phyloP scores from a whole-genome alignment of 2,329 filamentous ascomycete genomes.

The Penicillium sp. region DNA sequence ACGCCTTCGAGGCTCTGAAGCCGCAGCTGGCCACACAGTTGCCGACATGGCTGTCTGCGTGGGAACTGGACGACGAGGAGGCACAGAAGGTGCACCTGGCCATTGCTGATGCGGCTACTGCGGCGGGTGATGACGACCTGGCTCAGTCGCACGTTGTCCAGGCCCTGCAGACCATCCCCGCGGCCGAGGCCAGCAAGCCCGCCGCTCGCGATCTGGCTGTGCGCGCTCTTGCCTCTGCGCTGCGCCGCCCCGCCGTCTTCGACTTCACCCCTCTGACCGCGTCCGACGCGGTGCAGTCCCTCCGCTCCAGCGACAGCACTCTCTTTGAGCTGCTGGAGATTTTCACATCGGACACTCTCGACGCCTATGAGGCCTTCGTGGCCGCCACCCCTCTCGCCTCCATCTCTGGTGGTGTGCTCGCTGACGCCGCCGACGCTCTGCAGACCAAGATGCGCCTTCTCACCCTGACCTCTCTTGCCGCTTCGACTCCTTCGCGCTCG shows the following conservation, averaged over 20 bases:
- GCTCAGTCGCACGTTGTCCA: constrained; percentile 70
- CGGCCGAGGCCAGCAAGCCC: constrained; percentile 52
- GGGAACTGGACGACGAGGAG: constrained; percentile 79
- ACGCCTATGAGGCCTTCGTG: constrained; percentile 94
- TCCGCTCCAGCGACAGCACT: constrained; percentile 76
- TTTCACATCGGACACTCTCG: constrained; percentile 88
- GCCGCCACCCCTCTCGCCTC: constrained; percentile 52
- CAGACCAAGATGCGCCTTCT: constrained; percentile 95
- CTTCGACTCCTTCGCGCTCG: constrained; percentile 76
- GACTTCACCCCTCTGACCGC: constrained; percentile 70
- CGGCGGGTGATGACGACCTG: constrained; percentile 73
- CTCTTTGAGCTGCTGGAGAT: constrained; percentile 93
- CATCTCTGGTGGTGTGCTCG: constrained; percentile 81
- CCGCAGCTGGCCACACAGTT: constrained; percentile 75
- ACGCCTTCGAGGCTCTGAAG: constrained; percentile 78
- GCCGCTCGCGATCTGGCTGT: constrained; percentile 60
- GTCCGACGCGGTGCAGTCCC: constrained; percentile 76
- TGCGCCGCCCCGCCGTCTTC: constrained; percentile 64
- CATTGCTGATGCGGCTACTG: constrained; percentile 74
- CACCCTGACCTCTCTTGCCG: constrained; percentile 85
- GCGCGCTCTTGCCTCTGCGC: constrained; percentile 64
- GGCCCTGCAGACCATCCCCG: constrained; percentile 73
- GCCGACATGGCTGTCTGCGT: constrained; percentile 75
- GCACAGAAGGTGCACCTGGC: constrained; percentile 80
- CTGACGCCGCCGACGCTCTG: constrained; percentile 71